A percentile compares a stretch with the other conserved stretches of the same genome.
These are phyloP conservation scores for Globisporangium parvum DNA, from an alignment of 352 stramenopile genomes.

Conservation along the genomic window DNA sequence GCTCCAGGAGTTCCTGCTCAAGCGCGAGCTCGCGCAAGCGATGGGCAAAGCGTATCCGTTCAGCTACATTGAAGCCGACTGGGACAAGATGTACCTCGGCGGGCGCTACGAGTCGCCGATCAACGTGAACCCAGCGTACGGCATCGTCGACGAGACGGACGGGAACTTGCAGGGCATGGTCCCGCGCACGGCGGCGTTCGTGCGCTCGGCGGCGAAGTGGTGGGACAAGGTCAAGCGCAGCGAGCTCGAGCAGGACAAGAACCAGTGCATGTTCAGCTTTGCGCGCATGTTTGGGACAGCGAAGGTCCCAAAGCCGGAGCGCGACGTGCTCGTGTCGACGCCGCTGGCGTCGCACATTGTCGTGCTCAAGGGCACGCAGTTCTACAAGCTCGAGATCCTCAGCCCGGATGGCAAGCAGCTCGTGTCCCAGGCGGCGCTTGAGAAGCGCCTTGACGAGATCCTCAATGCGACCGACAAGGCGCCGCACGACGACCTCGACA, in stretches of 20 bases:
- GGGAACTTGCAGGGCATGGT: constrained; percentile 64
- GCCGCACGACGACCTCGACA: constrained; percentile 49
- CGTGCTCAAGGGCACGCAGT: constrained; percentile 82
- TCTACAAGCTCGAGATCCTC: constrained; percentile 80
- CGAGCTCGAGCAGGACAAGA: constrained; percentile 85
- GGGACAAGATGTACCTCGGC: constrained; percentile 89
- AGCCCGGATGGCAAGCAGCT: constrained; percentile 78
- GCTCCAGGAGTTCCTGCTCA: constrained; percentile 57
- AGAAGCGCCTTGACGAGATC: constrained; percentile 62
- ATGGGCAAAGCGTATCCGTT: constrained; percentile 86
- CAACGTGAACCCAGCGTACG: constrained; percentile 90
- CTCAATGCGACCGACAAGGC: constrained; percentile 43
- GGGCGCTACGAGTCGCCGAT: constrained; percentile 87
- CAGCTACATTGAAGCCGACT: constrained; percentile 92
- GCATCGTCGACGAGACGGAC: constrained; percentile 74
- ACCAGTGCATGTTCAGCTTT: constrained; percentile 88
- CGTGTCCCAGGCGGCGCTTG: constrained; percentile 63
- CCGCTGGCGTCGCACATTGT: constrained; percentile 84
- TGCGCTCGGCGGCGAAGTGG: constrained; percentile 84
- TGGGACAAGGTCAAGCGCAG: constrained; percentile 85
- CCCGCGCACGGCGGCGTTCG: constrained; percentile 68
- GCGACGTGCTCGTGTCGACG: constrained; percentile 73
- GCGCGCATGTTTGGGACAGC: constrained; percentile 84
- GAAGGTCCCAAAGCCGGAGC: constrained; percentile 62
- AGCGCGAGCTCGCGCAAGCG: constrained; percentile 64